A percentile compares a stretch with the other conserved stretches of the same genome.
These are phyloP conservation scores for Verticillium longisporum DNA, from an alignment of 2,329 filamentous ascomycete genomes.

Conservation along the genomic window DNA sequence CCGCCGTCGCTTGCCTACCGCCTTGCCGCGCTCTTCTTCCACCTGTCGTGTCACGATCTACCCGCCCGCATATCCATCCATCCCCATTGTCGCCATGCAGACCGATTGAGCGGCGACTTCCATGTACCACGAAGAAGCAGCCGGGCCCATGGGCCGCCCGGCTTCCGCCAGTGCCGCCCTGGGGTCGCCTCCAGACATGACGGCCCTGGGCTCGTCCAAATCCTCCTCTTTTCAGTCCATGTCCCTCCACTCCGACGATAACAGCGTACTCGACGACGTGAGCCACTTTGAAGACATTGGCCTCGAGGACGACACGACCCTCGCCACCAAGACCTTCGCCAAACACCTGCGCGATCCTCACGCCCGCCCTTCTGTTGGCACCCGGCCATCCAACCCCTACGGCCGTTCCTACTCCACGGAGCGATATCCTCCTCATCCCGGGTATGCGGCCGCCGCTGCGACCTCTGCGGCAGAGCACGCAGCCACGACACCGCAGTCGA, in stretches of 20 bases:
- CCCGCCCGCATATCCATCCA: background rate
- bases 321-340: conserved; percentile 12
- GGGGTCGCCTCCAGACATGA: conserved; percentile 69
- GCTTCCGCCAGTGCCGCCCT: background rate
- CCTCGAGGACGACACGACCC: conserved; percentile 55
- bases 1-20: background rate
- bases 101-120: background rate
- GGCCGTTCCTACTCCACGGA: conserved; percentile 10
- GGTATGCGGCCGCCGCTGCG: conserved; percentile 16
- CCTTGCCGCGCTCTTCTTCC: background rate
- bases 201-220: conserved; percentile 80
- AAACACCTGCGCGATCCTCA: background rate
- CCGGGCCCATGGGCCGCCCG: background rate
- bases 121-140: conserved; percentile 1
- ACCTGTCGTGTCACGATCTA: background rate
- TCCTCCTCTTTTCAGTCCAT: conserved; percentile 68
- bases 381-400: conserved; percentile 11
- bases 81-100: background rate
- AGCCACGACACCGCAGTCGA: conserved; percentile 19
- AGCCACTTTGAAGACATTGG: conserved; percentile 92
- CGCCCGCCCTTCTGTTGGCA: conserved; percentile 13
- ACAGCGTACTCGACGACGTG: conserved; percentile 62
- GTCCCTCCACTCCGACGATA: conserved; percentile 62
- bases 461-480: conserved; percentile 13
- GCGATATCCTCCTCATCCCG: conserved; percentile 8